Base-by-base conservation (phyloP, 192 early-diverging fungal species). In the Backusella morwellensis region DNA sequence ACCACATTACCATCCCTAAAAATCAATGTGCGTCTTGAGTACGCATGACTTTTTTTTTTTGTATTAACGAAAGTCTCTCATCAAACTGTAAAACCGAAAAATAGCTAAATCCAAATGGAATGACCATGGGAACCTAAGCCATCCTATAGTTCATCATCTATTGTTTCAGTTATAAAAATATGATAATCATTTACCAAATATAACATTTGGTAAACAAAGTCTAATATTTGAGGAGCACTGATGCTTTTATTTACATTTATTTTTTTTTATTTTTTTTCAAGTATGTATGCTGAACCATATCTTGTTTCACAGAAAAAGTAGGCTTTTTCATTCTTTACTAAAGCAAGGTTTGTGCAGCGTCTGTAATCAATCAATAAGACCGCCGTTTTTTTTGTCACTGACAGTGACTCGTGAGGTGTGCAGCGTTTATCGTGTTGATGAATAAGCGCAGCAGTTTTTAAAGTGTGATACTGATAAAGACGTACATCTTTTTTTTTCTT, bases 81-180 rank as follows among this genome's bases (percentile, higher is more conserved):
- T 56, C 52, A 56, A 56, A 56, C 52, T 56, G 52, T 56, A 56
- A 56, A 56, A 56, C 52, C 52, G 7, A 56, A 56, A 56, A 23
- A 56, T 56, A 59, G 56, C 12, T 63, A 63, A 63, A 63, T 26
- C 56, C 3, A 63, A 63, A 63, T 29, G 56, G 56, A n/a, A 4
- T 63, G 56, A 63, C 56, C 56, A 63, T 63, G 56, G 56, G 56
- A 63, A 29, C 56, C 23, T 63, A 63, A 63, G 23, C 56, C 56
- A 29, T 21, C 19, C 4, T 8, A 54, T 21, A 54, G 8, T 21
- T 54, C 52, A 54, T 63, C 56, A 63, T 63, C 56, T 63, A 63
- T 4, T 63, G 56, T 63, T 63, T 63, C 56, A 63, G 56, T 63
- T 63, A 14, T 29, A 63, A 63, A 59, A 63, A 63, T n/a, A 63